phyloP scores from a whole-genome alignment of 768 basidiomycete species.

The Guyanaporus albipodus region DNA sequence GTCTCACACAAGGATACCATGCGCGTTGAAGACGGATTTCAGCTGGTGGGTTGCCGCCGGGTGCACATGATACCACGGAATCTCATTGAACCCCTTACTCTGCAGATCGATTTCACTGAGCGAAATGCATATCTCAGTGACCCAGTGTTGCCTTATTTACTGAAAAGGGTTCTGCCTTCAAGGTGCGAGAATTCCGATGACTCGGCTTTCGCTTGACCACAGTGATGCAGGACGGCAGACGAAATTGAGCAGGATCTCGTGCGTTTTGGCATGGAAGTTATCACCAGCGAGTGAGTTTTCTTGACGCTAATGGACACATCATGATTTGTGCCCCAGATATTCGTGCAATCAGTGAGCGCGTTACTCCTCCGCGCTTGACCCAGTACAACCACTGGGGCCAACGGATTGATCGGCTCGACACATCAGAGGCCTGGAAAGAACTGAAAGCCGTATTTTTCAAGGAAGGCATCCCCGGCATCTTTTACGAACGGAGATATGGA shows the following conservation, averaged over 20 bases:
- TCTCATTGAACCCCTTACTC: not conserved
- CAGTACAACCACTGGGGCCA: conserved; percentile 77
- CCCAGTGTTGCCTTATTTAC: conserved; percentile 54
- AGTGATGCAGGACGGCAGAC: conserved; percentile 34
- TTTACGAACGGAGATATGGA: conserved; percentile 59
- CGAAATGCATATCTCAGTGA: conserved; percentile 61
- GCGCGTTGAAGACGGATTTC: conserved; percentile 67
- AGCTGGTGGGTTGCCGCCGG: conserved; percentile 41
- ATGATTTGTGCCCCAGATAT: conserved; percentile 39
- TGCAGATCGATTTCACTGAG: conserved; percentile 49
- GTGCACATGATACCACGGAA: not conserved
- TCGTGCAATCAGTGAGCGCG: conserved; percentile 42
- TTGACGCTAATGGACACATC: not conserved
- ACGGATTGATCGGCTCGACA: conserved; percentile 61
- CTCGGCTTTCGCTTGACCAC: not conserved
- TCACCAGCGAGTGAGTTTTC: conserved; percentile 41
- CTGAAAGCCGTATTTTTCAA: conserved; percentile 59
- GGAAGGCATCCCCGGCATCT: conserved; percentile 66
- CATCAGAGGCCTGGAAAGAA: conserved; percentile 69
- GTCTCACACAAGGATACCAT: too few relatives aligned
- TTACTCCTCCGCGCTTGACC: conserved; percentile 47
- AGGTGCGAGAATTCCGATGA: conserved; percentile 29
- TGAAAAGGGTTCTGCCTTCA: conserved; percentile 54
- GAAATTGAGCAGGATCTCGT: conserved; percentile 61
- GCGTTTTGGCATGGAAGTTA: conserved; percentile 52